Conservation (phyloP, 2,329 filamentous ascomycete species). For the Penicillium brasilianum region DNA sequence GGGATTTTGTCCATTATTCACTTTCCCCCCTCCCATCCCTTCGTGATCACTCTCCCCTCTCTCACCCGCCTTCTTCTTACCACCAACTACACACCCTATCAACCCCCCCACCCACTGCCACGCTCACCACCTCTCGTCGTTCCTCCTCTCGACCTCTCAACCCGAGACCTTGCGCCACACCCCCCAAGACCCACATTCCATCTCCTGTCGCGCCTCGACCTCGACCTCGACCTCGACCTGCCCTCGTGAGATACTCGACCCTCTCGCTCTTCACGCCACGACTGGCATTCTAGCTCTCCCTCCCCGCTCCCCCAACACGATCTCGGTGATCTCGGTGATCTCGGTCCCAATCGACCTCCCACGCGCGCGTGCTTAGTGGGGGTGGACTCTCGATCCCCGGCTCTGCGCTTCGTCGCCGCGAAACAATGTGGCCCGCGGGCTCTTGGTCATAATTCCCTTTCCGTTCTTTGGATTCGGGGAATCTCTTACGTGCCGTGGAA, state of each 20-base stretch:
- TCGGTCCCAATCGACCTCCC: not conserved
- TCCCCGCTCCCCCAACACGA: not conserved
- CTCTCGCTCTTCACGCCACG: not conserved
- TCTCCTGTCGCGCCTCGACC: slow-evolving; percentile 12
- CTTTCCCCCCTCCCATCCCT: not conserved
- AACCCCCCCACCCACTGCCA: not conserved
- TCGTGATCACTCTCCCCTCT: slow-evolving; percentile 7
- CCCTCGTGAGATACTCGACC: slow-evolving; percentile 8
- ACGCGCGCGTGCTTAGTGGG: slow-evolving; percentile 10
- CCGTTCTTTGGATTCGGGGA: slow-evolving; percentile 21
- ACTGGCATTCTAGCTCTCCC: slow-evolving; percentile 4
- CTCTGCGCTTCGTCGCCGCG: slow-evolving; percentile 20
- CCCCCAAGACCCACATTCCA: slow-evolving; percentile 26
- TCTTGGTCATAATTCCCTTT: slow-evolving; percentile 28
- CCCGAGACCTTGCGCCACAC: slow-evolving; percentile 6
- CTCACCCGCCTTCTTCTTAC: not conserved
- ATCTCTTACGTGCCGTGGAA: slow-evolving; percentile 16
- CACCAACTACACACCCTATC: not conserved
- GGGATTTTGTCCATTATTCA: slow-evolving; percentile 5
- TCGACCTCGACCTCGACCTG: slow-evolving; percentile 10
- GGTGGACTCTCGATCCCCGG: slow-evolving; percentile 8
- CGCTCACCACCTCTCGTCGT: not conserved
- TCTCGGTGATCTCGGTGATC: not conserved
- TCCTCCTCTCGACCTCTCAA: not conserved
- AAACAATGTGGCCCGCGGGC: slow-evolving; percentile 32